These are phyloP conservation scores for Rubroboletus satanas DNA, from an alignment of 768 basidiomycete genomes.

Conservation along the genomic window DNA sequence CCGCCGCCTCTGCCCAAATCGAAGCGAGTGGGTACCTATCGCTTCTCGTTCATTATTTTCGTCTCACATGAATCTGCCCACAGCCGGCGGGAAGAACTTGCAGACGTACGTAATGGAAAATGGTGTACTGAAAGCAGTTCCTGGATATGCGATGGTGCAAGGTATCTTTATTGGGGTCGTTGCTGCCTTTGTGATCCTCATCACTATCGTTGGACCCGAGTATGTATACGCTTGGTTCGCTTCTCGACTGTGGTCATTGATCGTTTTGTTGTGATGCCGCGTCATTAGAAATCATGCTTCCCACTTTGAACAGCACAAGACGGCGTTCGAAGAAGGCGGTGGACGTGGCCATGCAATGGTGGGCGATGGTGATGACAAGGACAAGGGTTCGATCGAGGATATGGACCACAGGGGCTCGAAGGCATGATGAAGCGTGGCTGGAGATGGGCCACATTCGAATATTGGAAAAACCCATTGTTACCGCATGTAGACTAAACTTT, in stretches of 20 bases:
- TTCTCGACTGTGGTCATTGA: not conserved
- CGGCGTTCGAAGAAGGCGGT: conserved; percentile 75
- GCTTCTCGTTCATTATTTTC: not conserved
- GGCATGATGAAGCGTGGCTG: conserved; percentile 1
- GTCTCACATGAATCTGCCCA: not conserved
- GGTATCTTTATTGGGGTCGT: conserved; percentile 86
- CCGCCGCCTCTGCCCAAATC: conserved; percentile 73
- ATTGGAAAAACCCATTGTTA: not conserved
- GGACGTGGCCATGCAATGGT: conserved; percentile 45
- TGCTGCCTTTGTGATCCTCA: conserved; percentile 68
- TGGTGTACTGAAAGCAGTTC: conserved; percentile 41
- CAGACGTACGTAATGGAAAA: conserved; percentile 43
- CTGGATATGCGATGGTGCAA: conserved; percentile 75
- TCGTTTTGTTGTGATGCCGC: not conserved
- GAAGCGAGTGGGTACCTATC: conserved; percentile 54
- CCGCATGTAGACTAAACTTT: not conserved
- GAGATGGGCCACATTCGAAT: no score
- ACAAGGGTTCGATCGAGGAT: conserved; percentile 7
- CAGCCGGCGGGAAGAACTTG: conserved; percentile 61
- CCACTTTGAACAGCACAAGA: conserved; percentile 80
- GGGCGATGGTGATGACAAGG: conserved; percentile 19
- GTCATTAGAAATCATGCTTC: conserved; percentile 61
- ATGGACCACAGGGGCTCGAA: not conserved
- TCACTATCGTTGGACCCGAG: conserved; percentile 79
- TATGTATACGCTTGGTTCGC: conserved; percentile 33